Evolutionary conservation across 306 rosid species (phyloP).

Genomic region (Quercus agrifolia): DNA sequence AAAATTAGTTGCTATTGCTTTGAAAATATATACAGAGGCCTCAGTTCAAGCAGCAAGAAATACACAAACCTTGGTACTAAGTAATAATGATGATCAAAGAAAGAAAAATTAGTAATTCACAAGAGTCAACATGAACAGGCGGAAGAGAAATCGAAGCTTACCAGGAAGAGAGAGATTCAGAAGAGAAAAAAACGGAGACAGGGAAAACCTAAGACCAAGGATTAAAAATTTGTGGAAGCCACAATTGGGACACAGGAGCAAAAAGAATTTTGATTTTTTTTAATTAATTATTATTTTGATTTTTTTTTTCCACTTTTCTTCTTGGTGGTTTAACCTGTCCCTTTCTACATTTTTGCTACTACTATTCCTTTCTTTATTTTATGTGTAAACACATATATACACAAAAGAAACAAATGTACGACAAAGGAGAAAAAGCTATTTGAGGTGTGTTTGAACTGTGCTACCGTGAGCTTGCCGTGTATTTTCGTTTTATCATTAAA

Average conservation of each 20-base stretch:
- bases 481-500: too few species aligned
- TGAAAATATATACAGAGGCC: neutral
- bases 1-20: constrained; percentile 7
- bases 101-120: neutral
- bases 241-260: constrained; percentile 25
- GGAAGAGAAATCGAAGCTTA: constrained; percentile 26
- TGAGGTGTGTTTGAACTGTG: too few species aligned
- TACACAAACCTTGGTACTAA: neutral
- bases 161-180: constrained; percentile 13
- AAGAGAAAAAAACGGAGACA: neutral
- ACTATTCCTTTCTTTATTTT: neutral
- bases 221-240: constrained; percentile 21
- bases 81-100: neutral
- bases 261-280: constrained; percentile 3
- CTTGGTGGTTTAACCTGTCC: constrained; percentile 24
- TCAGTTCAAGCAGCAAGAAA: neutral
- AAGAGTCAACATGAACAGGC: neutral
- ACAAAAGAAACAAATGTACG: neutral
- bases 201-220: constrained; percentile 18
- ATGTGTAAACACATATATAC: too few species aligned
- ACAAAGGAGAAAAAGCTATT: too few species aligned
- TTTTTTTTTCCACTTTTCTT: constrained; percentile 3
- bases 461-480: too few species aligned
- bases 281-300: neutral
- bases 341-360: constrained; percentile 9